Evolutionary conservation across 371 early-diverging fungal species (phyloP).

Genomic region (Syncephalastrum racemosum): DNA sequence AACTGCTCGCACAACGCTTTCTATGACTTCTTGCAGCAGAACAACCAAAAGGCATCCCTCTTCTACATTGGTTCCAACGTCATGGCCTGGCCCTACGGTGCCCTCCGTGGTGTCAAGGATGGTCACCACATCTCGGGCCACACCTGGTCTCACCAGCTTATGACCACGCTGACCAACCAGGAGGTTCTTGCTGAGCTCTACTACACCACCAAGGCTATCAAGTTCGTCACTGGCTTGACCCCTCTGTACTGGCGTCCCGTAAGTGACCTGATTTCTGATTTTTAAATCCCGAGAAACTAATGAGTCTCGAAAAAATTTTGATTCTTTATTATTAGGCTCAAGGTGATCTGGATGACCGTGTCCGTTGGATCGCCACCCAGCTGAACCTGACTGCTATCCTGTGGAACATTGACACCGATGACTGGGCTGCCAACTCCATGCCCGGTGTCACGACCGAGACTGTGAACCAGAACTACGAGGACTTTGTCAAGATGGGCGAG

Average conservation of each 20-base stretch:
- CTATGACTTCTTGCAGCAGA: constrained; percentile 39
- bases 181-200: constrained; percentile 61
- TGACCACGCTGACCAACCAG: constrained; percentile 54
- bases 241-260: constrained; percentile 60
- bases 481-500: constrained; percentile 40
- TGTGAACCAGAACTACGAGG: constrained; percentile 31
- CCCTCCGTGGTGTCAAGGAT: constrained; percentile 48
- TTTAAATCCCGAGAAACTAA: too few relatives aligned
- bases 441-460: constrained; percentile 24
- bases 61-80: constrained; percentile 54
- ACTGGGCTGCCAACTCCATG: constrained; percentile 37
- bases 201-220: constrained; percentile 51
- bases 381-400: constrained; percentile 47
- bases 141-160: constrained; percentile 59
- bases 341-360: constrained; percentile 58
- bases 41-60: constrained; percentile 42
- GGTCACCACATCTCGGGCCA: constrained; percentile 56
- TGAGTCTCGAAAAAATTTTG: background rate
- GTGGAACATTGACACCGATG: constrained; percentile 50
- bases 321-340: constrained; percentile 26
- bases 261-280: constrained; percentile 15
- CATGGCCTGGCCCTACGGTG: constrained; percentile 50
- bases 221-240: constrained; percentile 52
- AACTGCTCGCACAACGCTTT: constrained; percentile 55
- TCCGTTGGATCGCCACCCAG: constrained; percentile 52